Percentiles rank a stretch among this genome's conserved stretches.
phyloP scores from a whole-genome alignment of 768 basidiomycete genomes.

The Russula earlei region DNA sequence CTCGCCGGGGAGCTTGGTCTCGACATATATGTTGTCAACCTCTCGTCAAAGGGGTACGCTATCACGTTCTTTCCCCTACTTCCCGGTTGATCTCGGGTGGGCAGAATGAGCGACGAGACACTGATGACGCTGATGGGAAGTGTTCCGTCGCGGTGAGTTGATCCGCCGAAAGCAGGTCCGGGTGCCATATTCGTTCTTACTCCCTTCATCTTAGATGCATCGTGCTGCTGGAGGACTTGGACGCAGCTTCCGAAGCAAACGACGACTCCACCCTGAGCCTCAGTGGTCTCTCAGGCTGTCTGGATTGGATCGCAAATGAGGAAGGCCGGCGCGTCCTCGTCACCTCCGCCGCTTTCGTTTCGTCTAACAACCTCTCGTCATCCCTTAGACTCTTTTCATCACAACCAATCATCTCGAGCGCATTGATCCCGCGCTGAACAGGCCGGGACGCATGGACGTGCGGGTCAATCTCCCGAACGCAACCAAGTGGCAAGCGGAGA shows the following conservation, averaged over 20 bases:
- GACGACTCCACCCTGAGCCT: slow-evolving; percentile 78
- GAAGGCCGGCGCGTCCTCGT: slow-evolving; percentile 61
- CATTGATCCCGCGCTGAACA: slow-evolving; percentile 78
- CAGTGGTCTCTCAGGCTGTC: slow-evolving; percentile 75
- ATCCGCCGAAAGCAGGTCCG: neutral
- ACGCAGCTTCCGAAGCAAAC: slow-evolving; percentile 69
- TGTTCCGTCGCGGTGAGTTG: slow-evolving; percentile 65
- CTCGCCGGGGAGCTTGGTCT: slow-evolving; percentile 77
- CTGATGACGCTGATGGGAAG: slow-evolving; percentile 78
- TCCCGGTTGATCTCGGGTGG: slow-evolving; percentile 11
- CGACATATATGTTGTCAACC: slow-evolving; percentile 85
- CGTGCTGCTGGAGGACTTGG: slow-evolving; percentile 87
- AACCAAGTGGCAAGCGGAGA: slow-evolving; percentile 86
- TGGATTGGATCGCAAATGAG: slow-evolving; percentile 78
- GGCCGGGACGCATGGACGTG: slow-evolving; percentile 92
- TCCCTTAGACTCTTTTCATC: slow-evolving; percentile 64
- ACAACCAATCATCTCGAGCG: slow-evolving; percentile 93
- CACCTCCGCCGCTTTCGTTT: neutral
- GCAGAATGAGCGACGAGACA: slow-evolving; percentile 84
- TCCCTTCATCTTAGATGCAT: slow-evolving; percentile 53
- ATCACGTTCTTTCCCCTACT: slow-evolving; percentile 21
- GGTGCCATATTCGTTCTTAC: too few relatives aligned
- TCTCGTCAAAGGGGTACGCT: slow-evolving; percentile 75
- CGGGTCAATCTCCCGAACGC: slow-evolving; percentile 89
- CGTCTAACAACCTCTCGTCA: slow-evolving; percentile 5